A percentile compares a stretch with the other conserved stretches of the same genome.
phyloP scores from a whole-genome alignment of 306 rosid genomes.

The Quercus aquifolioides region DNA sequence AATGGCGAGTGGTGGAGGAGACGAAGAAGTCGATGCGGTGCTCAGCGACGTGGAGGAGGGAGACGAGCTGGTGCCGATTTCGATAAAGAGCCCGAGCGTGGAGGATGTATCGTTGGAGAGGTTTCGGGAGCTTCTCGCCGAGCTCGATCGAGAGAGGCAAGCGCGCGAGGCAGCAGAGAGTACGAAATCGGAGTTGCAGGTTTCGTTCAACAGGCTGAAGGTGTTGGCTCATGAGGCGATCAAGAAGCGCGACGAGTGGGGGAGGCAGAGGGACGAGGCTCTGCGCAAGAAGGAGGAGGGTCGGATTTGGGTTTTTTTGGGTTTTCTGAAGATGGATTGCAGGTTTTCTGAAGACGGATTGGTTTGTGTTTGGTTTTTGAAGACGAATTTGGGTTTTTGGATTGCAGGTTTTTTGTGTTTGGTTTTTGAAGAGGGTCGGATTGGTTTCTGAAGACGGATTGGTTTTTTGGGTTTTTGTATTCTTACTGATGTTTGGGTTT shows the following conservation, averaged over 20 bases:
- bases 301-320: too few species aligned
- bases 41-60: conserved; percentile 94
- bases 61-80: conserved; percentile 55
- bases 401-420: too few species aligned
- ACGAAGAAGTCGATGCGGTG: conserved; percentile 65
- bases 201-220: conserved; percentile 67
- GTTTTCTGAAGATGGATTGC: too few species aligned
- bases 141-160: conserved; percentile 87
- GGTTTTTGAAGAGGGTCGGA: too few species aligned
- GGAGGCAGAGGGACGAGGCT: conserved; percentile 75
- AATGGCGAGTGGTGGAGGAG: conserved; percentile 68
- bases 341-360: too few species aligned
- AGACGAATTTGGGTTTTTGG: too few species aligned
- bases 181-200: conserved; percentile 62
- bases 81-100: conserved; percentile 25
- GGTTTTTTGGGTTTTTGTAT: too few species aligned
- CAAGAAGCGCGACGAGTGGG: conserved; percentile 76
- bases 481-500: too few species aligned
- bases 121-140: conserved; percentile 58
- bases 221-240: conserved; percentile 81
- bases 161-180: conserved; percentile 71
- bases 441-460: too few species aligned
- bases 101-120: conserved; percentile 66
- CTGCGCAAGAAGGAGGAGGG: conserved; percentile 70
- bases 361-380: too few species aligned